Percentiles rank a stretch among this genome's conserved stretches.
Conservation (phyloP, 1,284 basidiomycete species). For the Ustilago xerochloae region DNA sequence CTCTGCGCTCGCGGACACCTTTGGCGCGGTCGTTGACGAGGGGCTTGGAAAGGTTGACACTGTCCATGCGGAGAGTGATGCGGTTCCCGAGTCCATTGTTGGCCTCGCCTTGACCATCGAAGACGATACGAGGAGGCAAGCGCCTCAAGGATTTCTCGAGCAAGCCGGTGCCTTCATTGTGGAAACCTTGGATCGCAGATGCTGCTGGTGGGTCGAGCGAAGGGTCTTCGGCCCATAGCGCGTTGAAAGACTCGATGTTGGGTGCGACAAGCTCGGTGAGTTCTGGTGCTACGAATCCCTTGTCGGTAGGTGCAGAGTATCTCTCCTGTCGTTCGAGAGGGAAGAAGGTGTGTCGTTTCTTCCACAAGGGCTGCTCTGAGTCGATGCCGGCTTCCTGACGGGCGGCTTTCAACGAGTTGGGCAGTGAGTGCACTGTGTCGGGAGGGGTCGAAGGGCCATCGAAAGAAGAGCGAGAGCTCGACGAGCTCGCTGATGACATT, state of each 20-base stretch:
- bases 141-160: conserved; percentile 84
- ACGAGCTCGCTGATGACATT: conserved; percentile 49
- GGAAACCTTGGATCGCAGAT: conserved; percentile 76
- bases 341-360: conserved; percentile 74
- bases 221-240: conserved; percentile 72
- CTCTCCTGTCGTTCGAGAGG: conserved; percentile 84
- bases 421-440: conserved; percentile 28
- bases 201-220: conserved; percentile 54
- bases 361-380: conserved; percentile 41
- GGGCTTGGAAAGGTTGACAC: conserved; percentile 84
- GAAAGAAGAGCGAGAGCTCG: conserved; percentile 46
- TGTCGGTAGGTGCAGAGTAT: conserved; percentile 81
- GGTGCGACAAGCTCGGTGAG: conserved; percentile 93
- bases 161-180: conserved; percentile 78
- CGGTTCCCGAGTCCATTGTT: conserved; percentile 66
- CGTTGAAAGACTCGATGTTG: conserved; percentile 96
- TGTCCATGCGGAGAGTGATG: conserved; percentile 83
- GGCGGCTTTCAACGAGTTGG: conserved; percentile 43
- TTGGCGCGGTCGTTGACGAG: conserved; percentile 87
- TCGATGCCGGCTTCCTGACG: conserved; percentile 36
- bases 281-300: conserved; percentile 80
- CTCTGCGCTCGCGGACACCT: conserved; percentile 78
- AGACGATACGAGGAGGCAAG: conserved; percentile 88
- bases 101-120: conserved; percentile 76
- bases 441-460: conserved; percentile 50